Evolutionary conservation across 108 stramenopile genomes (phyloP), one percentile per base, ranked within the genome.

Genomic region (Cylindrotheca fusiformis): DNA sequence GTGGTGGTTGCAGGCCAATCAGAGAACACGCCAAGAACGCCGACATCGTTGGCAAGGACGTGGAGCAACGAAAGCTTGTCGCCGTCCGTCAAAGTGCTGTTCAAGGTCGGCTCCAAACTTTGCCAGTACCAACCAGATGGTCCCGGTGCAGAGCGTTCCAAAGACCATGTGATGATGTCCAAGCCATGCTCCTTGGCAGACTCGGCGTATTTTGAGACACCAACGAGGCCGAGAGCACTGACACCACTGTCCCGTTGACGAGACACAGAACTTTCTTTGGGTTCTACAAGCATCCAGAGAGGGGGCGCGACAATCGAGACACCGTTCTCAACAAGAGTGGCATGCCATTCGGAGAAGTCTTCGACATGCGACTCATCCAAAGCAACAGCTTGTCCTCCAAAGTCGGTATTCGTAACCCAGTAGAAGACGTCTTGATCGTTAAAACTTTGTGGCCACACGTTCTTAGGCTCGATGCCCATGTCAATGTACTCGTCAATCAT

Each of bases 1-100:
- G 88, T 84, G 2, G 66, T 63, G 3, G 84, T 84, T 23, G 83
- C 81, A 18, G 87, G 80, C 87, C 87, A 88, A 55, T 88, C 87
- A 25, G 78, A 70, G 73, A 89, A 86, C 18, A 89, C 65, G 8
- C 76, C 88, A 2, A 83, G 10, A 20, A 86, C 67, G 14, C 84
- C 88, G 32, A 86, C 72, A 4, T 88, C 82, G 46, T 79, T 22
- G 32, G 48, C 18, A 23, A 86, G 58, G 19, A 74, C 80, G 33
- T 86, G 55, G 46, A 86, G 72, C 44, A 86, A 67, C 4, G 47
- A 68, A 51, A 67, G 80, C 1, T 58, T 48, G 46, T 76, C 68
- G 20, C 85, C 82, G 52, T 86, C 88, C 8, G 48, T 65, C 2
- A 71, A 32, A n/a, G 64, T 51, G 10, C 67, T 50, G 25, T 18